phyloP scores from a whole-genome alignment of 176 grass and related monocot genomes.

The Eremochloa ophiuroides region DNA sequence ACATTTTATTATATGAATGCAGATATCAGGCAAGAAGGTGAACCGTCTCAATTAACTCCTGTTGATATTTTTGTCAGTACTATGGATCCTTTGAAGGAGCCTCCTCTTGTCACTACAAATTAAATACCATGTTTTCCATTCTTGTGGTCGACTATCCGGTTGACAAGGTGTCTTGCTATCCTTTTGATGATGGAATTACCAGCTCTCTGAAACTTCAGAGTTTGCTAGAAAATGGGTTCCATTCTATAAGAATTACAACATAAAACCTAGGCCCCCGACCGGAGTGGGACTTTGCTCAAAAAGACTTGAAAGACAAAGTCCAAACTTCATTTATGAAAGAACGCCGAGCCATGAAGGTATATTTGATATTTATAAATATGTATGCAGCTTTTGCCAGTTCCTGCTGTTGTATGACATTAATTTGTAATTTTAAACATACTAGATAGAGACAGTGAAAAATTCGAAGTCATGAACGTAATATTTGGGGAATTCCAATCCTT shows the following conservation, averaged over 20 bases:
- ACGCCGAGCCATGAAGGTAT: constrained; percentile 97
- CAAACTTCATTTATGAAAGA: constrained; percentile 91
- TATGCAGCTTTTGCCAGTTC: constrained; percentile 4
- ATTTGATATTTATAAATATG: constrained; percentile 25
- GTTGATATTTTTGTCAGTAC: constrained; percentile 99
- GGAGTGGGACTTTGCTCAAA: constrained; percentile 89
- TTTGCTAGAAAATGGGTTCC: constrained; percentile 99
- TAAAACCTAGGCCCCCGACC: constrained; percentile 94
- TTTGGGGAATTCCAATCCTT: too few relatives aligned
- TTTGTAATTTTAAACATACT: constrained; percentile 25
- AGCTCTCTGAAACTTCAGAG: constrained; percentile 96
- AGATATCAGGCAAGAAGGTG: constrained; percentile 52
- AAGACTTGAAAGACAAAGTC: constrained; percentile 96
- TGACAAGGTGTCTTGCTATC: constrained; percentile 98
- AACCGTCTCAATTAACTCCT: constrained; percentile 81
- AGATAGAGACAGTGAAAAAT: constrained; percentile 97
- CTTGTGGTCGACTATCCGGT: constrained; percentile 96
- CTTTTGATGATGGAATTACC: constrained; percentile 97
- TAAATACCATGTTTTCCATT: constrained; percentile 94
- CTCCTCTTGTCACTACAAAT: constrained; percentile 97
- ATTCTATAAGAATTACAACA: constrained; percentile 89
- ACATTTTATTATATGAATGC: neutral
- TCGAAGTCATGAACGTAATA: too few relatives aligned
- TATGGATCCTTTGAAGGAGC: constrained; percentile 96
- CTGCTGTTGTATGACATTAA: neutral